Evolutionary conservation across 345 rosid genomes (phyloP).

Genomic region (Moricandia arvensis): DNA sequence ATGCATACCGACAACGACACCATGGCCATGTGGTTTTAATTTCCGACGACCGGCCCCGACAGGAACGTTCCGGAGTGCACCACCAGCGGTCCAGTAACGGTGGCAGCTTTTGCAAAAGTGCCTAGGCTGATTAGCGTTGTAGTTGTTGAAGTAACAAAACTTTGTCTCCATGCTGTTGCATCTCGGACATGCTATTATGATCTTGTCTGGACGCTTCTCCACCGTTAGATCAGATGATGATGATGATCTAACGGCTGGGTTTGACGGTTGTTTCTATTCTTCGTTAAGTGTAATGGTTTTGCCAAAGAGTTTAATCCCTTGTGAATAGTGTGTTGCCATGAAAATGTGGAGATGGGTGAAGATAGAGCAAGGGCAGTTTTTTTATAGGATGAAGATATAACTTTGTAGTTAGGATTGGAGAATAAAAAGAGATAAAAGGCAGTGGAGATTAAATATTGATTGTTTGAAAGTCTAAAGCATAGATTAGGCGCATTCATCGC

Average conservation of each 20-base stretch:
- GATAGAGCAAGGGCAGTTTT: too few species aligned
- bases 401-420: neutral
- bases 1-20: constrained; percentile 20
- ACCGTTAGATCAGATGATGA: neutral
- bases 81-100: neutral
- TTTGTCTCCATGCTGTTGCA: neutral
- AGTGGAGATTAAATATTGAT: neutral
- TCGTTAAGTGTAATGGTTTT: neutral
- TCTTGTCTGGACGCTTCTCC: neutral
- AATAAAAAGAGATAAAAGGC: neutral
- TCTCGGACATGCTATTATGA: neutral
- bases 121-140: neutral
- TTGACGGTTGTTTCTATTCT: neutral
- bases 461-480: neutral
- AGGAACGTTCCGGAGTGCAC: constrained; percentile 57
- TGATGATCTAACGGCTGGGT: neutral
- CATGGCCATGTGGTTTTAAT: constrained; percentile 57
- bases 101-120: neutral
- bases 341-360: neutral
- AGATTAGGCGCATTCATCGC: neutral
- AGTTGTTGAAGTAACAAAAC: neutral
- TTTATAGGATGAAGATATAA: neutral
- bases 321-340: neutral
- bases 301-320: neutral
- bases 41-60: too few species aligned